Evolutionary conservation across 2,329 filamentous ascomycete species (phyloP), one percentile per base, ranked within the genome.

Genomic region (Colletotrichum sp.): DNA sequence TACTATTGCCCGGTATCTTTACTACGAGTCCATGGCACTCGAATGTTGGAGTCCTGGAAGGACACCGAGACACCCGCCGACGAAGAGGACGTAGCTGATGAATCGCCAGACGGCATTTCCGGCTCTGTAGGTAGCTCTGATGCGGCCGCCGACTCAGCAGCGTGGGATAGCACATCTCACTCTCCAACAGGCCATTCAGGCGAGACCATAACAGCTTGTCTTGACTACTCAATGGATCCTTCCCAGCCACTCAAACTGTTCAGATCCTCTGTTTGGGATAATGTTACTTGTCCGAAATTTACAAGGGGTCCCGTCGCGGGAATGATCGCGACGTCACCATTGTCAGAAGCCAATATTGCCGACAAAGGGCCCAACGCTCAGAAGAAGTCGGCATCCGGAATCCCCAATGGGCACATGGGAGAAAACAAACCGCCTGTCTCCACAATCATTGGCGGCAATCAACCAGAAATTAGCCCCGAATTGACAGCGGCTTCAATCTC

Each of bases 1-100:
- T 99, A 95, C 83, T 99, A 98, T 83, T 99, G 97, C 81, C 97
- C 97, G 0, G 88, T 99, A 18, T 98, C 96, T 76, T 86, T 99
- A 21, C 88, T 99, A 69, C 92, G 97, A 71, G 94, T 99, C 7
- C 97, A 99, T 84, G 97, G 97, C 8, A 98, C 96, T 0, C 97
- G 98, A 88, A 94, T 99, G 93, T 92, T 99, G 80, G 96, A 99
- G 82, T 96, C 96, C 72, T 95, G 94, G 87, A 95, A 96, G 82
- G 94, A 98, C 71, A 93, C 94, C 72, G 95, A 98, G 78, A 55
- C 67, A 7, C 87, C 89, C 55, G 87, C 89, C 18, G 91, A 91
- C 71, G 91, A 93, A n/a, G 92, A 94, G 18, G 91, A 92, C 21
- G 88, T 91, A 36, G 85, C 87, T 58, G 87, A 89, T 85, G 76